phyloP scores from a whole-genome alignment of 306 rosid species.

The Prunus davidiana region DNA sequence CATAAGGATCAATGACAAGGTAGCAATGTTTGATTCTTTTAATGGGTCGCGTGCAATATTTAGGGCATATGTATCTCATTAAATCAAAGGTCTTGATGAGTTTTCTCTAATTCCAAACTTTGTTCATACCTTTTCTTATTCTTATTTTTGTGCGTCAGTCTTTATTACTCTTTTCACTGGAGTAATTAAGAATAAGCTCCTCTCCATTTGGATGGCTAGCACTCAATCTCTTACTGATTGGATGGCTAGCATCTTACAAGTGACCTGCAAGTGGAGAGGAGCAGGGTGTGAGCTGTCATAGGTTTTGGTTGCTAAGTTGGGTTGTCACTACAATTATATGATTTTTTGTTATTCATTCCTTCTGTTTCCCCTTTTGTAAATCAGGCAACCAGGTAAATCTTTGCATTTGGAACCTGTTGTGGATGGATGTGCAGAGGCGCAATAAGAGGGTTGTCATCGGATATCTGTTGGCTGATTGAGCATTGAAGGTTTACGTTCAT shows the following conservation, averaged over 20 bases:
- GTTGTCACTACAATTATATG: background rate
- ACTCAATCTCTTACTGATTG: background rate
- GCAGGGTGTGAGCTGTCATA: background rate
- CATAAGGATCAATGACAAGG: constrained; percentile 48
- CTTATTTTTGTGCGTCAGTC: background rate
- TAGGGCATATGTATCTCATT: background rate
- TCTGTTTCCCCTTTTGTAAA: constrained; percentile 7
- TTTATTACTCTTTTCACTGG: background rate
- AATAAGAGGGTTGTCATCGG: background rate
- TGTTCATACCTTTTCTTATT: background rate
- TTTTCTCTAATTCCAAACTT: background rate
- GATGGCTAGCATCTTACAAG: background rate
- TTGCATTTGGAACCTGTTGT: constrained; percentile 20
- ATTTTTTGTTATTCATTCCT: background rate
- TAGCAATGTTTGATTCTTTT: constrained; percentile 19
- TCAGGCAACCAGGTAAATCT: constrained; percentile 43
- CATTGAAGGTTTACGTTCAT: background rate
- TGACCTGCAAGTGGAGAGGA: background rate
- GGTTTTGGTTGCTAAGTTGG: background rate
- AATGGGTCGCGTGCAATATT: constrained; percentile 1
- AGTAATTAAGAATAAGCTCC: background rate
- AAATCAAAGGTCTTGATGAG: background rate
- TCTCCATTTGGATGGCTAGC: background rate
- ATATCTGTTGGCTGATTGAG: background rate
- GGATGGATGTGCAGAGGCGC: constrained; percentile 12